A percentile compares a stretch with the other conserved stretches of the same genome.
These are phyloP conservation scores for Globisporangium acanthophoron DNA, from an alignment of 352 stramenopile genomes.

Conservation along the genomic window DNA sequence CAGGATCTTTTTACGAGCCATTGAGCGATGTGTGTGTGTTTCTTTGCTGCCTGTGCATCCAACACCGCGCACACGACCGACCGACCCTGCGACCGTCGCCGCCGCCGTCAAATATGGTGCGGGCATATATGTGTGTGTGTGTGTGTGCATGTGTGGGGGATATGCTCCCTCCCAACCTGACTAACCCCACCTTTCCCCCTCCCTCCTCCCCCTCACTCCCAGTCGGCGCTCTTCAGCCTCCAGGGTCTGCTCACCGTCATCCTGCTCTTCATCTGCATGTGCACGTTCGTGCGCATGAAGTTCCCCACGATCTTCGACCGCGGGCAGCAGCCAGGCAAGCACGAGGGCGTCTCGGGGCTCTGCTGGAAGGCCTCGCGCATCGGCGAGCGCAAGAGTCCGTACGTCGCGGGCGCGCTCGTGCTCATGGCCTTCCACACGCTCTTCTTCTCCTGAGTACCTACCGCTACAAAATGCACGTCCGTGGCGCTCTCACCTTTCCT, in stretches of 20 bases:
- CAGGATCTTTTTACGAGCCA: neutral
- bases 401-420: slow-evolving; percentile 76
- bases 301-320: slow-evolving; percentile 94
- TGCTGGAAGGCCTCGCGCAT: slow-evolving; percentile 92
- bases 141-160: too few species aligned
- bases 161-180: too few species aligned
- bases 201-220: neutral
- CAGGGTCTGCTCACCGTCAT: slow-evolving; percentile 95
- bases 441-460: slow-evolving; percentile 66
- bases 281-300: slow-evolving; percentile 95
- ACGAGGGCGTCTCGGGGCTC: slow-evolving; percentile 83
- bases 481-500: too few species aligned
- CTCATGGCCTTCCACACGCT: slow-evolving; percentile 90
- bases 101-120: too few species aligned
- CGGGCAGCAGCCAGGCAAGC: slow-evolving; percentile 69
- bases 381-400: slow-evolving; percentile 89
- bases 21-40: too few species aligned
- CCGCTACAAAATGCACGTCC: too few species aligned
- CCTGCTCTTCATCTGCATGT: slow-evolving; percentile 97
- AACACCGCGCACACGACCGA: too few species aligned
- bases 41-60: too few species aligned
- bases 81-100: too few species aligned
- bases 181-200: neutral
- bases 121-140: too few species aligned
- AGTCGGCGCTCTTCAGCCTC: slow-evolving; percentile 97